Evolutionary conservation across 2,329 filamentous ascomycete genomes (phyloP).

Genomic region (Fusarium tuaranense): DNA sequence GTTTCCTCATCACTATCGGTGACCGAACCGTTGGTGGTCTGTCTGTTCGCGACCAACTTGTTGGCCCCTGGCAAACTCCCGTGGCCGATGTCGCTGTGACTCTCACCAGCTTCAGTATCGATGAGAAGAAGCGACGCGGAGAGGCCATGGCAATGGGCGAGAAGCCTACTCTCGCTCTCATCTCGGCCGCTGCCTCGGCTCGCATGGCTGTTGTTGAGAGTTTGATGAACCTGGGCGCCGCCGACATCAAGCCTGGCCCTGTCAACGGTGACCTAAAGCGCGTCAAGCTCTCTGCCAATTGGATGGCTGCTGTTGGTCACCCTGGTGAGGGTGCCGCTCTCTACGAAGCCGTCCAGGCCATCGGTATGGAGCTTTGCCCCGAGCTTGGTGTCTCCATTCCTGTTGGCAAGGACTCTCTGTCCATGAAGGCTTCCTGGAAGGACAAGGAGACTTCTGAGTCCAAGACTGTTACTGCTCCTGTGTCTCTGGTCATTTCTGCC

Average conservation of each 20-base stretch:
- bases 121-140: slow-evolving; percentile 77
- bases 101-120: slow-evolving; percentile 78
- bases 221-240: slow-evolving; percentile 91
- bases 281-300: slow-evolving; percentile 93
- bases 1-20: slow-evolving; percentile 96
- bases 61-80: slow-evolving; percentile 94
- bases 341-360: slow-evolving; percentile 93
- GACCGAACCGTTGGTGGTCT: slow-evolving; percentile 93
- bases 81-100: slow-evolving; percentile 96
- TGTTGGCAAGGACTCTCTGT: slow-evolving; percentile 97
- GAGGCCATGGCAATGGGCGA: slow-evolving; percentile 99
- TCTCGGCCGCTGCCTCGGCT: slow-evolving; percentile 89
- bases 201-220: slow-evolving; percentile 97
- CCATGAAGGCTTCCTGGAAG: slow-evolving; percentile 98
- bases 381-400: slow-evolving; percentile 92
- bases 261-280: slow-evolving; percentile 74
- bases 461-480: slow-evolving; percentile 91
- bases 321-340: slow-evolving; percentile 91
- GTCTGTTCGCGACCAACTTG: slow-evolving; percentile 92
- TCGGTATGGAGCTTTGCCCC: slow-evolving; percentile 92
- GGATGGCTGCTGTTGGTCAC: slow-evolving; percentile 98
- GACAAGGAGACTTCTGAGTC: slow-evolving; percentile 73
- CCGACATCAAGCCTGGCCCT: slow-evolving; percentile 62
- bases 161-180: slow-evolving; percentile 88
- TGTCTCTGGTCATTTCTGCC: slow-evolving; percentile 91